Percentiles rank a stretch among this genome's conserved stretches.
Evolutionary conservation across 2,329 filamentous ascomycete genomes (phyloP).

Genomic region (Neonectria magnoliae): DNA sequence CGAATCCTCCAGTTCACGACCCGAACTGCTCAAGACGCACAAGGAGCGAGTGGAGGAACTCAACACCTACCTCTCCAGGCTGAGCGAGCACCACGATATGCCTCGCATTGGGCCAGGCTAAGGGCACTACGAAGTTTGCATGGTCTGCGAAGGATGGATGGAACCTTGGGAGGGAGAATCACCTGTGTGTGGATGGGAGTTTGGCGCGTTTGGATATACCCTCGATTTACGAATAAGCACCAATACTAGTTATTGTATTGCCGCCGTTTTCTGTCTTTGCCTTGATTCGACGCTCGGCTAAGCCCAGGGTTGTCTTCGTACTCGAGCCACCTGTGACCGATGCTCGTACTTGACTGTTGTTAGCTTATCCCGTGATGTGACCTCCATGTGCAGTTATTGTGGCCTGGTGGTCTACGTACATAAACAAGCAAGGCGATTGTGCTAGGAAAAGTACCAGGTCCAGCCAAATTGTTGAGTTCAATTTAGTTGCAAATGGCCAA

Average conservation of each 20-base stretch:
- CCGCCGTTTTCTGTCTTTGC: background rate
- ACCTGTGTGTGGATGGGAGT: constrained; percentile 29
- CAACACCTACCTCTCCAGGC: constrained; percentile 88
- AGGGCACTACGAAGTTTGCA: background rate
- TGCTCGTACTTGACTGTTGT: background rate
- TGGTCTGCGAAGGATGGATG: background rate
- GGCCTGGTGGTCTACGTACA: background rate
- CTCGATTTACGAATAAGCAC: constrained; percentile 20
- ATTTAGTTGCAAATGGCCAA: background rate
- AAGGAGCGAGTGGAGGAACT: constrained; percentile 96
- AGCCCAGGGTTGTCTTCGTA: background rate
- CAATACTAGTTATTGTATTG: constrained; percentile 8
- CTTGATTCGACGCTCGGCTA: background rate
- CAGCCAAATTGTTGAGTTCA: background rate
- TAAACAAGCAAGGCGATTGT: no score
- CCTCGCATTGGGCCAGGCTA: constrained; percentile 72
- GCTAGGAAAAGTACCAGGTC: background rate
- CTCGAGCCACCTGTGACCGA: background rate
- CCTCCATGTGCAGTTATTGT: background rate
- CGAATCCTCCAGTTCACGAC: constrained; percentile 64
- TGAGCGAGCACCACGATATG: constrained; percentile 99
- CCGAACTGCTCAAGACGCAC: constrained; percentile 93
- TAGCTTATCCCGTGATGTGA: no score
- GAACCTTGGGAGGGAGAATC: background rate
- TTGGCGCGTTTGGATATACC: constrained; percentile 43